Conservation (phyloP, 768 basidiomycete genomes). For the Lentinula boryana region DNA sequence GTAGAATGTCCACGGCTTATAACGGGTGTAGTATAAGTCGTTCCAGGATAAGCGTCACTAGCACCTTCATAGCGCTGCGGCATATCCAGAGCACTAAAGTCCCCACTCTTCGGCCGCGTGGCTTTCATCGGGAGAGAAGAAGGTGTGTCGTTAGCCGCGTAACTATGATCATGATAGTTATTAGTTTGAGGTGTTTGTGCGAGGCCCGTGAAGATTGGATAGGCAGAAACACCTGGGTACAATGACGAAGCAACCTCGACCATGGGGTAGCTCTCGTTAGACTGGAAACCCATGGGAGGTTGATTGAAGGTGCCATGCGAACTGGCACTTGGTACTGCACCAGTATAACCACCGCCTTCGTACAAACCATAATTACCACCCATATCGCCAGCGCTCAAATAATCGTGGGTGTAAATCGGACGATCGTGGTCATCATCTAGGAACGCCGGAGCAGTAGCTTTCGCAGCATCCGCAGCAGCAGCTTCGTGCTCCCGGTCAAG, state of each 20-base stretch:
- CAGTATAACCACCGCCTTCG: background rate
- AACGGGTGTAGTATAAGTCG: background rate
- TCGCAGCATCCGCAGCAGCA: slow-evolving; percentile 1
- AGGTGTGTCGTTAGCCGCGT: background rate
- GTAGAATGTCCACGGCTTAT: background rate
- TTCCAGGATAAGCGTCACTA: background rate
- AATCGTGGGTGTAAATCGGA: background rate
- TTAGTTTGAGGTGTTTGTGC: background rate
- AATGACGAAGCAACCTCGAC: background rate
- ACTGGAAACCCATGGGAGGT: background rate
- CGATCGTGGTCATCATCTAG: background rate
- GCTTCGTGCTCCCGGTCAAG: background rate
- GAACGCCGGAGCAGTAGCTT: background rate
- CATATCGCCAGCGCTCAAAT: background rate
- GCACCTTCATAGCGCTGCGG: background rate
- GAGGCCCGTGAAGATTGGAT: background rate
- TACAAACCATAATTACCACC: background rate
- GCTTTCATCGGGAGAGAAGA: background rate
- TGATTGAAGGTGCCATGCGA: slow-evolving; percentile 1
- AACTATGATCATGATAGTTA: background rate
- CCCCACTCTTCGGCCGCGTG: background rate
- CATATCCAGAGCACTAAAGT: background rate
- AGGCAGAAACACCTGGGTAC: background rate
- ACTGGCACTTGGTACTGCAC: background rate
- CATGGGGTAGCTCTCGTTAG: background rate